These are phyloP conservation scores for Tripterygium wilfordii DNA, from an alignment of 177 flowering plant genomes.

Conservation along the genomic window DNA sequence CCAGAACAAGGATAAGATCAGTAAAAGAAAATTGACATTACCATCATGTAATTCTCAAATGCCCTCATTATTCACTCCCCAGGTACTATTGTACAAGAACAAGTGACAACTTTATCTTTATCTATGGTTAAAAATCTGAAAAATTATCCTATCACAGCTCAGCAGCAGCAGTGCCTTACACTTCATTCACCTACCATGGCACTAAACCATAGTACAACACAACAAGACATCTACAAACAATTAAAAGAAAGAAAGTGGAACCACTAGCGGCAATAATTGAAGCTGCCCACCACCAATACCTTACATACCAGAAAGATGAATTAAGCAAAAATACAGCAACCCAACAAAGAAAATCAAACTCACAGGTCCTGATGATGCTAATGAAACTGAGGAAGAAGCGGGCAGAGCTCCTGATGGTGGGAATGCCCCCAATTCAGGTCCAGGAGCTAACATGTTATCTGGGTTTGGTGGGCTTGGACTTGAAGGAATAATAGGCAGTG, in stretches of 20 bases:
- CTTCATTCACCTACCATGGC: constrained; percentile 17
- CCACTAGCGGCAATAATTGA: constrained; percentile 17
- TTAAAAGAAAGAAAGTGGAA: constrained; percentile 12
- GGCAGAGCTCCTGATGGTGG: constrained; percentile 24
- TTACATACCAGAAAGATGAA: constrained; percentile 22
- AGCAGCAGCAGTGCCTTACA: constrained; percentile 8
- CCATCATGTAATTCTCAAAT: no score
- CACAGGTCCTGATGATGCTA: not conserved
- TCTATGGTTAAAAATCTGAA: no score
- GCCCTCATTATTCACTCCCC: no score
- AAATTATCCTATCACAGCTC: constrained; percentile 10
- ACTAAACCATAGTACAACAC: constrained; percentile 1
- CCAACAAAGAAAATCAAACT: not conserved
- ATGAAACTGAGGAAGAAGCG: constrained; percentile 16
- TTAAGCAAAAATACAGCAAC: constrained; percentile 6
- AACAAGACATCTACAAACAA: constrained; percentile 4
- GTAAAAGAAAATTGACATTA: no score
- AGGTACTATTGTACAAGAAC: no score
- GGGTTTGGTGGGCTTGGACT: constrained; percentile 47
- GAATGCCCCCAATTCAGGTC: constrained; percentile 9
- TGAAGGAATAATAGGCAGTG: constrained; percentile 41
- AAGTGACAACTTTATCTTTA: no score
- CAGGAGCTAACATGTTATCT: constrained; percentile 16
- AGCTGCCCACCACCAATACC: constrained; percentile 5
- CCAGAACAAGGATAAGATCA: no score